Percentiles rank a stretch among this genome's conserved stretches.
Evolutionary conservation across 1,139 yeast species (phyloP).

Genomic region (Yamadazyma siamensis): DNA sequence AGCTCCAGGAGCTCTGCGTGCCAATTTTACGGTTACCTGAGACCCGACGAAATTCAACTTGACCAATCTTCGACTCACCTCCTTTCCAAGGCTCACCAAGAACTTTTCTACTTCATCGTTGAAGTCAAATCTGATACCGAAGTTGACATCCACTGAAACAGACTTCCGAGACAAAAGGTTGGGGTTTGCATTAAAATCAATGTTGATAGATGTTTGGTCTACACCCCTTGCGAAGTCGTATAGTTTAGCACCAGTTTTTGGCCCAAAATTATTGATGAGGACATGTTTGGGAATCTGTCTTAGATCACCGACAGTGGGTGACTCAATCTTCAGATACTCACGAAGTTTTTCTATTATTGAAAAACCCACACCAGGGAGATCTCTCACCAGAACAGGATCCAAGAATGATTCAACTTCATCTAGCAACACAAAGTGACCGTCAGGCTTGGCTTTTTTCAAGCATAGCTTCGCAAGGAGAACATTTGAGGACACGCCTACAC

Average conservation of each 20-base stretch:
- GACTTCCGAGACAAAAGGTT: constrained; percentile 58
- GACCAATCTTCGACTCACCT: constrained; percentile 52
- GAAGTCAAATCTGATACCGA: constrained; percentile 77
- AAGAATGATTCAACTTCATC: constrained; percentile 36
- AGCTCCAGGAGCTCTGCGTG: constrained; percentile 61
- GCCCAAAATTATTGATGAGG: constrained; percentile 55
- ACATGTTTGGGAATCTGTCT: constrained; percentile 27
- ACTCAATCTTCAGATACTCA: constrained; percentile 3
- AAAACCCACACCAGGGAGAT: constrained; percentile 85
- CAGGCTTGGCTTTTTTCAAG: constrained; percentile 72
- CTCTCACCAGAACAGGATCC: constrained; percentile 41
- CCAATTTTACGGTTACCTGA: constrained; percentile 59
- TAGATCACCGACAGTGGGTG: constrained; percentile 30
- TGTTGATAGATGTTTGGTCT: constrained; percentile 58
- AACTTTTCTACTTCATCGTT: constrained; percentile 63
- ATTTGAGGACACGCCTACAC: constrained; percentile 73
- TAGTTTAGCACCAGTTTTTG: constrained; percentile 65
- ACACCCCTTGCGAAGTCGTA: constrained; percentile 61
- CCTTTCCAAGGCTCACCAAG: constrained; percentile 54
- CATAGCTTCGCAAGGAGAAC: constrained; percentile 81
- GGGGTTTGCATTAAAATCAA: constrained; percentile 39
- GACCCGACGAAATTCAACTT: constrained; percentile 52
- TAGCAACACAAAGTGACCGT: constrained; percentile 49
- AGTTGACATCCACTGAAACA: constrained; percentile 84
- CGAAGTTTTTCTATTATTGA: constrained; percentile 30